Conservation (phyloP, 352 stramenopile genomes). For the Globisporangium alternatum region DNA sequence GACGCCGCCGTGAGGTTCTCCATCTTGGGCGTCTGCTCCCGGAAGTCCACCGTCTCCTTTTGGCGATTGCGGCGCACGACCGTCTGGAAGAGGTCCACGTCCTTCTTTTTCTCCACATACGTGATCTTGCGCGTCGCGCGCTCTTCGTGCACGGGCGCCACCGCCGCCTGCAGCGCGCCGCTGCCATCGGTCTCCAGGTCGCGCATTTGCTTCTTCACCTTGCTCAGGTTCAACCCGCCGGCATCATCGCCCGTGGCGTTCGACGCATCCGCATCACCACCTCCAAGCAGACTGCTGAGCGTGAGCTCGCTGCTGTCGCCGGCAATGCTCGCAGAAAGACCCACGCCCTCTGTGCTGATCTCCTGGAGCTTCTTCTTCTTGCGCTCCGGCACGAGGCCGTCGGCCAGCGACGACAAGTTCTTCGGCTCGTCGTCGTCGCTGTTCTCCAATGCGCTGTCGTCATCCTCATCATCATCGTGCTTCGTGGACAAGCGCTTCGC, state of each 20-base stretch:
- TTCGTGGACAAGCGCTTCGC: slow-evolving; percentile 52
- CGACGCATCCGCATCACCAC: slow-evolving; percentile 19
- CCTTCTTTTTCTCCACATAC: slow-evolving; percentile 87
- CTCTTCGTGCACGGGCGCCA: slow-evolving; percentile 81
- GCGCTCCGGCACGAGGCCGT: slow-evolving; percentile 39
- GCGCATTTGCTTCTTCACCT: slow-evolving; percentile 75
- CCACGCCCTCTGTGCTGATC: slow-evolving; percentile 46
- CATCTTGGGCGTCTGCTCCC: slow-evolving; percentile 80
- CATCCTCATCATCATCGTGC: slow-evolving; percentile 28
- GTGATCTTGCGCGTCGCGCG: slow-evolving; percentile 86
- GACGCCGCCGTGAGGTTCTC: slow-evolving; percentile 80
- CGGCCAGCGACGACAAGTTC: slow-evolving; percentile 48
- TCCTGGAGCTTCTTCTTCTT: slow-evolving; percentile 54
- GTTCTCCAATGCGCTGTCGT: slow-evolving; percentile 24
- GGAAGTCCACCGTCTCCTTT: slow-evolving; percentile 94
- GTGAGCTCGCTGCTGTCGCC: slow-evolving; percentile 28
- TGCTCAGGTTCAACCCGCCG: slow-evolving; percentile 37
- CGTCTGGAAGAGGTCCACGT: slow-evolving; percentile 88
- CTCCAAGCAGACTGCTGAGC: slow-evolving; percentile 41
- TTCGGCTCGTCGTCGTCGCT: slow-evolving; percentile 48
- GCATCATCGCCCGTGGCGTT: slow-evolving; percentile 21
- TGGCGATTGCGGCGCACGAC: slow-evolving; percentile 91
- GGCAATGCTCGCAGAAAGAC: slow-evolving; percentile 5
- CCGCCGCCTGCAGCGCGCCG: slow-evolving; percentile 51
- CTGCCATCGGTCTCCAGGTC: slow-evolving; percentile 60